Evolutionary conservation across 805 yeast genomes (phyloP).

Genomic region (Kodamaea laetipori): DNA sequence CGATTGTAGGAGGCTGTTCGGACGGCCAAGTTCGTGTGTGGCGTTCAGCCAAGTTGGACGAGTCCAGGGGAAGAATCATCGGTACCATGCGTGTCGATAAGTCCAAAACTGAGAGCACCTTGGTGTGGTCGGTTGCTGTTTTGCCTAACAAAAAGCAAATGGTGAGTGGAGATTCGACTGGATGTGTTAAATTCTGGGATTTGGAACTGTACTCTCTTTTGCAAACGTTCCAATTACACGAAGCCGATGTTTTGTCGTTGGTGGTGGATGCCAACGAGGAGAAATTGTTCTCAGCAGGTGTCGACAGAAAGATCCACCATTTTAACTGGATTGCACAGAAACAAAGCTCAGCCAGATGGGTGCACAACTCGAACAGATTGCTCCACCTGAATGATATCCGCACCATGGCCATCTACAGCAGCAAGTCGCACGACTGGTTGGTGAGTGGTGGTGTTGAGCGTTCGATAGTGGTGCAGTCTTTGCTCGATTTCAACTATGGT

Average conservation of each 20-base stretch:
- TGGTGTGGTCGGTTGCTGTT: constrained; percentile 83
- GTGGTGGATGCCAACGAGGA: constrained; percentile 61
- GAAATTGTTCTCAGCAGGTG: constrained; percentile 82
- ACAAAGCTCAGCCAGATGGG: constrained; percentile 59
- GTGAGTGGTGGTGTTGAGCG: constrained; percentile 86
- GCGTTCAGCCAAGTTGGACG: constrained; percentile 47
- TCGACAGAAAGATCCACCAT: constrained; percentile 86
- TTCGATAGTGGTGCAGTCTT: constrained; percentile 64
- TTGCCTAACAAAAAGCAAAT: constrained; percentile 67
- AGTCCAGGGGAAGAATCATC: constrained; percentile 64
- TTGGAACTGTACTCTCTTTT: constrained; percentile 68
- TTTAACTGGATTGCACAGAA: constrained; percentile 50
- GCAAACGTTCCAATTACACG: constrained; percentile 83
- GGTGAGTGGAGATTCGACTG: constrained; percentile 97
- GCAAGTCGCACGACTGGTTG: constrained; percentile 66
- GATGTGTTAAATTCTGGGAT: constrained; percentile 93
- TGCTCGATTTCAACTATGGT: constrained; percentile 69
- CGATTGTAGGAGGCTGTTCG: constrained; percentile 89
- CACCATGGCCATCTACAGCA: constrained; percentile 67
- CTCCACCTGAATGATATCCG: constrained; percentile 87
- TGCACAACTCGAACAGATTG: constrained; percentile 70
- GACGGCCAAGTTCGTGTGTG: constrained; percentile 91
- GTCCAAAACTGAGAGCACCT: constrained; percentile 78
- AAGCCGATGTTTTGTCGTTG: constrained; percentile 85
- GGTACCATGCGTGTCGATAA: constrained; percentile 92